A percentile compares a stretch with the other conserved stretches of the same genome.
Evolutionary conservation across 1,284 basidiomycete species (phyloP).

Genomic region (Leccinum fuscescens): DNA sequence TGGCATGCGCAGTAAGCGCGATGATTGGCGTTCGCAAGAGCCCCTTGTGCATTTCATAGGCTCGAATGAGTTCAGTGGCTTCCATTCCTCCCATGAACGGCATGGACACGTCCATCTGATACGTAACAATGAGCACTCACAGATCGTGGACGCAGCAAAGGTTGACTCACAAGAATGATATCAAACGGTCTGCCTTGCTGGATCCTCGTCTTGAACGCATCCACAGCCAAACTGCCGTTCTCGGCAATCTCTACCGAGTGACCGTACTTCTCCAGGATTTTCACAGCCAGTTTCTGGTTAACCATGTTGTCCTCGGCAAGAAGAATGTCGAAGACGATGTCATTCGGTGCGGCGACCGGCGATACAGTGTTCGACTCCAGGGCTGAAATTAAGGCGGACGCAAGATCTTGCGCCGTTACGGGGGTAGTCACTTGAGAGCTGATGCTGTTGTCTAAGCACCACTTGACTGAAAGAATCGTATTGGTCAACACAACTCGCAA

Average conservation of each 20-base stretch:
- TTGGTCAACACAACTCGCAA: slow-evolving; percentile 7
- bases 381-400: slow-evolving; percentile 90
- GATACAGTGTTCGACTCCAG: slow-evolving; percentile 91
- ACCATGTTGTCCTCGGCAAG: slow-evolving; percentile 98
- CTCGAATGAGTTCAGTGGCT: slow-evolving; percentile 78
- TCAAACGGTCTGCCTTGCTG: slow-evolving; percentile 77
- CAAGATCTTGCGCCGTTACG: slow-evolving; percentile 84
- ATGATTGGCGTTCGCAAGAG: slow-evolving; percentile 88
- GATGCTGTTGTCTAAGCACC: slow-evolving; percentile 90
- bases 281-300: slow-evolving; percentile 96
- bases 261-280: slow-evolving; percentile 95
- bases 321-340: slow-evolving; percentile 90
- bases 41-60: slow-evolving; percentile 76
- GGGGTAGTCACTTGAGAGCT: slow-evolving; percentile 91
- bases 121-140: background rate
- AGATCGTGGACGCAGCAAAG: background rate
- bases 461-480: slow-evolving; percentile 60
- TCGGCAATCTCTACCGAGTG: slow-evolving; percentile 97
- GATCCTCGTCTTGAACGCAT: slow-evolving; percentile 81
- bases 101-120: slow-evolving; percentile 97
- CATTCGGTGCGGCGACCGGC: slow-evolving; percentile 76
- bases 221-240: slow-evolving; percentile 90
- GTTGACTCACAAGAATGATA: slow-evolving; percentile 72
- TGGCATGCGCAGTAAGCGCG: slow-evolving; percentile 90
- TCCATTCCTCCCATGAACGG: slow-evolving; percentile 96